Evolutionary conservation across 441 rosid species (phyloP).

Genomic region (Gossypium schwendimanii): DNA sequence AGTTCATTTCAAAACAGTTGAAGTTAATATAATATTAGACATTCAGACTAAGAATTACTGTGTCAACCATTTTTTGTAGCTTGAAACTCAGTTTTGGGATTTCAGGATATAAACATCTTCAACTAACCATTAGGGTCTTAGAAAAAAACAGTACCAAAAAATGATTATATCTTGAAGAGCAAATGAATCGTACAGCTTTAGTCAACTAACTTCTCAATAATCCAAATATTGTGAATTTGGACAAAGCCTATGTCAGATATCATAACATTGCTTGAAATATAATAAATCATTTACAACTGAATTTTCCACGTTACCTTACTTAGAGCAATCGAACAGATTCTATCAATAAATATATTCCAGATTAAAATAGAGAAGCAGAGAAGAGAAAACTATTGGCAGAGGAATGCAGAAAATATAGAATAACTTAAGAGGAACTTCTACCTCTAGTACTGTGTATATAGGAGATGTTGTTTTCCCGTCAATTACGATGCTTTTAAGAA

Average conservation of each 20-base stretch:
- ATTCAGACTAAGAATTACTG: not conserved
- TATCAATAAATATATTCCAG: not conserved
- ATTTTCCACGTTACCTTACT: not conserved
- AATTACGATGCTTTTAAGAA: slow-evolving; percentile 67
- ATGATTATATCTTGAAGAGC: not conserved
- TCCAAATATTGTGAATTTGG: not conserved
- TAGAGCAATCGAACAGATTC: not conserved
- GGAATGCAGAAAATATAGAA: not conserved
- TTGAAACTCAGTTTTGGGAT: not conserved
- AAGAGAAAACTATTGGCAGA: not conserved
- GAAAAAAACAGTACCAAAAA: not conserved
- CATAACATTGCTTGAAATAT: not conserved
- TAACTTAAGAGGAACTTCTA: slow-evolving; percentile 15
- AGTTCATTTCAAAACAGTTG: not conserved
- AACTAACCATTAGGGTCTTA: not conserved
- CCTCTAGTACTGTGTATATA: slow-evolving; percentile 82
- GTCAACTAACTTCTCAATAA: not conserved
- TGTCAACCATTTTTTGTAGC: not conserved
- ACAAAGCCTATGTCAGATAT: not conserved
- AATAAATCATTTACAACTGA: not conserved
- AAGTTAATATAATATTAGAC: not conserved
- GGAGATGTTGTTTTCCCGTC: slow-evolving; percentile 69
- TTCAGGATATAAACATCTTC: not conserved
- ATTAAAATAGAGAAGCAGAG: not conserved
- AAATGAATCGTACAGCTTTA: not conserved